Evolutionary conservation across 176 grass and related monocot species (phyloP).

Genomic region (Hsuehochloa calcarea): DNA sequence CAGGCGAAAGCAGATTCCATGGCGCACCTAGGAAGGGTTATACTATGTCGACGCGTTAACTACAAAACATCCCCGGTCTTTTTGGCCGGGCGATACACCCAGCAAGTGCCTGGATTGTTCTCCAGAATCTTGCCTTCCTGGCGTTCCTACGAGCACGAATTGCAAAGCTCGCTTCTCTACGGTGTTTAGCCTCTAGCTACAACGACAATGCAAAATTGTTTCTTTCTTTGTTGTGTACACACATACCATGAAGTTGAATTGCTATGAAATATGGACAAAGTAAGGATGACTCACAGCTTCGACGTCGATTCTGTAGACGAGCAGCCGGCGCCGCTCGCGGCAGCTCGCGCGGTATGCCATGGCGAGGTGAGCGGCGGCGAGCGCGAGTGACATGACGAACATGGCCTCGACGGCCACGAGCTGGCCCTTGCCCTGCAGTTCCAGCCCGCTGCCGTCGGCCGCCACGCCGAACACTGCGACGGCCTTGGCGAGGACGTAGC

Average conservation of each 20-base stretch:
- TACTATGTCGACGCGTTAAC: background rate
- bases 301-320: slow-evolving; percentile 88
- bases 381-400: slow-evolving; percentile 70
- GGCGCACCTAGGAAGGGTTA: background rate
- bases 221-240: background rate
- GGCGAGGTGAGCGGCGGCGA: slow-evolving; percentile 75
- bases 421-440: slow-evolving; percentile 40
- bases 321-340: slow-evolving; percentile 66
- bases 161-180: background rate
- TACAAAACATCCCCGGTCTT: background rate
- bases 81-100: background rate
- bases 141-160: background rate
- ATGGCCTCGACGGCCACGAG: slow-evolving; percentile 61
- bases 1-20: slow-evolving; percentile 37
- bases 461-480: slow-evolving; percentile 35
- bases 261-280: background rate
- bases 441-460: background rate
- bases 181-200: background rate
- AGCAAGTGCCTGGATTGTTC: background rate
- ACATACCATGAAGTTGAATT: background rate
- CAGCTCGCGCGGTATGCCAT: slow-evolving; percentile 76
- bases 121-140: background rate
- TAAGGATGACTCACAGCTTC: slow-evolving; percentile 58
- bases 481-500: slow-evolving; percentile 81
- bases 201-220: background rate